Evolutionary conservation across 768 basidiomycete genomes (phyloP), one percentile per base, ranked within the genome.

Genomic region (Paxillus rubicundulus): DNA sequence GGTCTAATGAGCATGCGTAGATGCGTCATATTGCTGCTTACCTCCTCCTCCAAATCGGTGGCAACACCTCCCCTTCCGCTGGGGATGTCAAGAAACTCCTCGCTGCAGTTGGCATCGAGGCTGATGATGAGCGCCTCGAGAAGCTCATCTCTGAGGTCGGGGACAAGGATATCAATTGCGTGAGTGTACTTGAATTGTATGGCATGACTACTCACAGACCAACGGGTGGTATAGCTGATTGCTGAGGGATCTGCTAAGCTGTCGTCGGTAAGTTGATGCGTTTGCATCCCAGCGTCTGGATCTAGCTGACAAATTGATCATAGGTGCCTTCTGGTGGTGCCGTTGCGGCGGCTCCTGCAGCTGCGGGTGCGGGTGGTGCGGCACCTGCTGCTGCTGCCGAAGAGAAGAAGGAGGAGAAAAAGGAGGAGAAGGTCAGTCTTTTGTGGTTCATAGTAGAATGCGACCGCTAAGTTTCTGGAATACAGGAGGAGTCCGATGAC

Each of bases 1-100:
- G 39, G 37, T 50, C 38, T 39, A 30, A 32, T 49, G 41, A 51
- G 39, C 10, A 47, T 38, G 16, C 10, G 28, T 61, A 89, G 87
- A 93, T 93, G 91, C 89, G 89, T 74, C 77, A 93, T 70, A 77
- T 98, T 73, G 95, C 93, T 76, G 92, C 93, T 61, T 98, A 97
- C 81, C 85, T 99, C 55, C 92, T 99, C 71, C 93, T 98, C 76
- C 88, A 89, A 73, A 82, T 85, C 69, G 97, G 93, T 61, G 97
- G 97, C 50, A 98, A 98, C 68, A 75, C 85, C 64, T 82, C 81
- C 57, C 95, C 97, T 58, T 85, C 87, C 55, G 90, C 89, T 49
- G 80, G 66, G 42, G 95, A 98, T 70, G 79, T 99, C 77, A 92
- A 85, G 77, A 85, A 85, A 65, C 84, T 98, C 67, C 86, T 99